phyloP scores from a whole-genome alignment of 2,329 filamentous ascomycete species.

The Colletotrichum viniferum region DNA sequence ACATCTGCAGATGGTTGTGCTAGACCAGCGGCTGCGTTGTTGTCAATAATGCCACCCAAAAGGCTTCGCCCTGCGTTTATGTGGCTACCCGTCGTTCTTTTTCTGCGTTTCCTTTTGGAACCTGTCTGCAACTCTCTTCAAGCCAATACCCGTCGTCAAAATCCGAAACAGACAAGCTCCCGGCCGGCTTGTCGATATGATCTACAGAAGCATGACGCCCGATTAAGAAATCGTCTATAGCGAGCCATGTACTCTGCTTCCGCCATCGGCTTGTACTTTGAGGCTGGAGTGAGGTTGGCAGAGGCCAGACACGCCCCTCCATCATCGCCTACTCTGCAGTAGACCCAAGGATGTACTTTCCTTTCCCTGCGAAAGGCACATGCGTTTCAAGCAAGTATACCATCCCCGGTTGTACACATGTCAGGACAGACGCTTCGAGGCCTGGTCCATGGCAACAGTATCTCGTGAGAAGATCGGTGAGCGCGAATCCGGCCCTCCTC shows the following conservation, averaged over 20 bases:
- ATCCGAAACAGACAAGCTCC: constrained; percentile 16
- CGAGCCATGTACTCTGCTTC: neutral
- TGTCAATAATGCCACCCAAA: constrained; percentile 14
- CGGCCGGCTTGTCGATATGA: neutral
- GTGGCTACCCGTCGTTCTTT: constrained; percentile 4
- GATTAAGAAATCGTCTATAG: constrained; percentile 8
- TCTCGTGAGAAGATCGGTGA: constrained; percentile 13
- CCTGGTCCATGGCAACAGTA: constrained; percentile 9
- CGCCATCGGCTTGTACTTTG: neutral
- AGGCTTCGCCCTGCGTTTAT: constrained; percentile 8
- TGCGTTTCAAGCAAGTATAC: neutral
- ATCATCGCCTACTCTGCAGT: constrained; percentile 1
- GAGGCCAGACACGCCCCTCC: constrained; percentile 7
- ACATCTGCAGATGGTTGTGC: constrained; percentile 3
- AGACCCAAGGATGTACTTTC: constrained; percentile 14
- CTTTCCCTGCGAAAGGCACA: constrained; percentile 16
- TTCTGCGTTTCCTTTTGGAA: constrained; percentile 16
- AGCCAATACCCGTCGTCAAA: neutral
- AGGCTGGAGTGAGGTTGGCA: neutral
- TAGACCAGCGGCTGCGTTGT: neutral
- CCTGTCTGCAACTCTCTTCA: neutral
- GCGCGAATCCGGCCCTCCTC: constrained; percentile 3
- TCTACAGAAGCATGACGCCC: constrained; percentile 13
- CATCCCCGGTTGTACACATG: constrained; percentile 11
- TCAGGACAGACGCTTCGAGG: neutral